Conservation (phyloP, 805 yeast genomes). For the Lipomyces kockii region DNA sequence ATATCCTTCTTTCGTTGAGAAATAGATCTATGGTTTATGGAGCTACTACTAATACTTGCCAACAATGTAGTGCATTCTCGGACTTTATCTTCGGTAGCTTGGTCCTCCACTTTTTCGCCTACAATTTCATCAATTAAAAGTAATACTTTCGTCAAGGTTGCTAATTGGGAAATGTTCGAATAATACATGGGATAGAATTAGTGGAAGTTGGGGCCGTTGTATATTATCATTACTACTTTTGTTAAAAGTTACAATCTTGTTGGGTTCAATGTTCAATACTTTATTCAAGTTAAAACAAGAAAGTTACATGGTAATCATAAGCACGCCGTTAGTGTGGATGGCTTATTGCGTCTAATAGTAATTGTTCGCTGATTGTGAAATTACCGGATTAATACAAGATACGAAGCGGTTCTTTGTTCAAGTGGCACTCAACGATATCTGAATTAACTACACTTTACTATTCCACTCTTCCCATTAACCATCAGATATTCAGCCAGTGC, state of each 20-base stretch:
- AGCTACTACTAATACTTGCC: background rate
- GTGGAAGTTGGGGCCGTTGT: background rate
- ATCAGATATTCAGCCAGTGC: too few relatives aligned
- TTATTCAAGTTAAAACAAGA: background rate
- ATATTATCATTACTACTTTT: background rate
- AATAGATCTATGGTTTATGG: background rate
- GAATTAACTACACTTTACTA: too few relatives aligned
- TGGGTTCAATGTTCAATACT: background rate
- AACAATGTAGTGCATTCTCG: constrained; percentile 62
- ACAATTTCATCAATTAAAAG: constrained; percentile 82
- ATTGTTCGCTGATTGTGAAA: too few relatives aligned
- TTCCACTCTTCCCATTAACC: too few relatives aligned
- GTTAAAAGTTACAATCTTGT: background rate
- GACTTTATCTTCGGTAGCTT: constrained; percentile 88
- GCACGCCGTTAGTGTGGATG: too few relatives aligned
- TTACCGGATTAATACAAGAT: too few relatives aligned
- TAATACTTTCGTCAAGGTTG: background rate
- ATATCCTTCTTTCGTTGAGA: constrained; percentile 42
- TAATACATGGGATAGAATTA: background rate
- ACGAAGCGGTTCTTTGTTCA: too few relatives aligned
- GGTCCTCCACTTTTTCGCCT: constrained; percentile 83
- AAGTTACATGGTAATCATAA: background rate
- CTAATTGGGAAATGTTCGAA: background rate
- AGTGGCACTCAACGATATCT: too few relatives aligned
- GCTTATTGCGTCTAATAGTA: too few relatives aligned